Evolutionary conservation across 2,329 filamentous ascomycete genomes (phyloP).

Genomic region (Penicillium freii): DNA sequence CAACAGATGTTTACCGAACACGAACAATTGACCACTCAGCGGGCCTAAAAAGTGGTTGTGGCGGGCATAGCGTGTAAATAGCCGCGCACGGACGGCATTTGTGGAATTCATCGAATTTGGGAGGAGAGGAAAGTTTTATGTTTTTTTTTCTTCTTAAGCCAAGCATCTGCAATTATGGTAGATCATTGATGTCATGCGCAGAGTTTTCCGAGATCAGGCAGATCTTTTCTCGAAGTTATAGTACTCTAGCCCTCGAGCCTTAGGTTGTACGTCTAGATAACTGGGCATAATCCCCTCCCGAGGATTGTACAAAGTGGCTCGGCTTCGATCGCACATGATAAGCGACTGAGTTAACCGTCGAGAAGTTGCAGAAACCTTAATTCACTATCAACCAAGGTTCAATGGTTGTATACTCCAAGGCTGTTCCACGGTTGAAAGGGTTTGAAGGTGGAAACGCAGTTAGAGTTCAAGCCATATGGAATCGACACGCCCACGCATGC

Average conservation of each 20-base stretch:
- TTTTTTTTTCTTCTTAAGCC: neutral
- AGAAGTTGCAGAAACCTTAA: neutral
- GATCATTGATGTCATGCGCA: neutral
- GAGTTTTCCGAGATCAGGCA: neutral
- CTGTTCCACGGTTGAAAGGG: neutral
- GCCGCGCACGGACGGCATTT: constrained; percentile 13
- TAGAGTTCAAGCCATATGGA: neutral
- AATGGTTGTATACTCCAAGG: too few relatives aligned
- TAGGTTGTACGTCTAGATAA: neutral
- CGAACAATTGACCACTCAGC: neutral
- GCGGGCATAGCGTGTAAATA: constrained; percentile 3
- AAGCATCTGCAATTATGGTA: neutral
- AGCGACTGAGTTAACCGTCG: neutral
- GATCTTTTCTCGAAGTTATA: too few relatives aligned
- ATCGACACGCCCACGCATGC: neutral
- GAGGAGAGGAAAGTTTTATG: neutral
- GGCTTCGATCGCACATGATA: neutral
- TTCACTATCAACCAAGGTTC: too few relatives aligned
- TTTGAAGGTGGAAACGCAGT: neutral
- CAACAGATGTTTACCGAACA: neutral
- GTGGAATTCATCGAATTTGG: neutral
- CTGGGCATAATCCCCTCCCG: too few relatives aligned
- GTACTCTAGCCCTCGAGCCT: too few relatives aligned
- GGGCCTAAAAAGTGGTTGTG: neutral
- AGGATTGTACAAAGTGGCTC: neutral